Evolutionary conservation across 495 filamentous ascomycete genomes (phyloP).

Genomic region (Cenococcum geophilum): DNA sequence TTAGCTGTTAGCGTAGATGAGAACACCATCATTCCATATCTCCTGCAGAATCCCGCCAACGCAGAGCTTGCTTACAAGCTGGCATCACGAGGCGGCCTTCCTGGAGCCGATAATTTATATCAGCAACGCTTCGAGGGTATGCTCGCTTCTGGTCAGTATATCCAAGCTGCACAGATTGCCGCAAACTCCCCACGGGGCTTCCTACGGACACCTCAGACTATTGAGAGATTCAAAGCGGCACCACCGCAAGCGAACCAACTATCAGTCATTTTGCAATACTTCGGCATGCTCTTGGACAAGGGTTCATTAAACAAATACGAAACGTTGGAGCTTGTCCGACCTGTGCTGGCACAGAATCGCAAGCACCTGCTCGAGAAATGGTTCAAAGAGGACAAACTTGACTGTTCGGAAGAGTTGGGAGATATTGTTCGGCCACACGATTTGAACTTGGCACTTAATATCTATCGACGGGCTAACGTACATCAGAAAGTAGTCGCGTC

Average conservation of each 20-base stretch:
- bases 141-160: conserved; percentile 65
- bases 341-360: conserved; percentile 84
- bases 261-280: conserved; percentile 94
- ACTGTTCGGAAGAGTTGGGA: conserved; percentile 91
- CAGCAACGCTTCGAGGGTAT: conserved; percentile 86
- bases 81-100: conserved; percentile 86
- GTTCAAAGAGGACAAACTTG: conserved; percentile 90
- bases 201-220: conserved; percentile 85
- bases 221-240: conserved; percentile 76
- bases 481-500: conserved; percentile 90
- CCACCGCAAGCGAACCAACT: conserved; percentile 70
- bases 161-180: conserved; percentile 87
- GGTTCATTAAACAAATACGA: conserved; percentile 86
- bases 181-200: conserved; percentile 96
- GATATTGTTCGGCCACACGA: conserved; percentile 90
- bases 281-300: conserved; percentile 94
- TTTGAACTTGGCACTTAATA: conserved; percentile 69
- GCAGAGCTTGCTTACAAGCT: conserved; percentile 88
- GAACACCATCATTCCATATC: conserved; percentile 80
- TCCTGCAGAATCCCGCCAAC: conserved; percentile 92
- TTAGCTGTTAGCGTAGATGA: conserved; percentile 90
- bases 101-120: conserved; percentile 92
- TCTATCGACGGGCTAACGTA: conserved; percentile 83
- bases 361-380: conserved; percentile 98
- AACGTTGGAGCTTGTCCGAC: conserved; percentile 85